A percentile compares a stretch with the other conserved stretches of the same genome.
These are phyloP conservation scores for Parathielavia hyrcaniae DNA, from an alignment of 495 filamentous ascomycete species.

Conservation along the genomic window DNA sequence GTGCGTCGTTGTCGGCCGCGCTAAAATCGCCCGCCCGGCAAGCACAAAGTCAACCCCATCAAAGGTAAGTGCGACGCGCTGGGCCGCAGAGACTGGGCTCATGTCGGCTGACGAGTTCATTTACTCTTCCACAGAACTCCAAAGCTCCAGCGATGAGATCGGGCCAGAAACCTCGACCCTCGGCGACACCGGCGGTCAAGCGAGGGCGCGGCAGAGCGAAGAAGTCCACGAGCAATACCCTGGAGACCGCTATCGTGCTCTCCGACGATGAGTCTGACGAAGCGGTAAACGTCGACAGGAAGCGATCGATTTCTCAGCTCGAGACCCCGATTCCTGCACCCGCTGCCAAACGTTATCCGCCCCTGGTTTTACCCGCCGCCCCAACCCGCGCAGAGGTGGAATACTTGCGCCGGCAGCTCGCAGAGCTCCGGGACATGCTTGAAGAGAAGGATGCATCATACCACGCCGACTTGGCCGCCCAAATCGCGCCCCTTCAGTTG, in stretches of 20 bases:
- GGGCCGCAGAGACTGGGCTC: not conserved
- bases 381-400: not conserved
- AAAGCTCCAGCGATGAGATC: not conserved
- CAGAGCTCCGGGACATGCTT: not conserved
- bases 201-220: constrained; percentile 1
- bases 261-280: constrained; percentile 4
- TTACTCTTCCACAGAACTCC: not conserved
- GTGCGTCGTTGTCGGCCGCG: not conserved
- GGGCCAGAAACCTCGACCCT: not conserved
- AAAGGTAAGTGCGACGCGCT: not conserved
- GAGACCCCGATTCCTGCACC: not conserved
- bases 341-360: not conserved
- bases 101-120: no score
- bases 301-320: not conserved
- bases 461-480: not conserved
- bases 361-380: not conserved
- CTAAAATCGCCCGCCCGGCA: not conserved
- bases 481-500: not conserved
- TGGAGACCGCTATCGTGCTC: constrained; percentile 10
- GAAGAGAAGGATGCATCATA: not conserved
- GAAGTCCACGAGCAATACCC: constrained; percentile 12
- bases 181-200: not conserved
- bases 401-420: not conserved
- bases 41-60: not conserved
- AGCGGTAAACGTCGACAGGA: not conserved